Evolutionary conservation across 2,329 filamentous ascomycete species (phyloP).

Genomic region (Scleromitrula shiraiana): DNA sequence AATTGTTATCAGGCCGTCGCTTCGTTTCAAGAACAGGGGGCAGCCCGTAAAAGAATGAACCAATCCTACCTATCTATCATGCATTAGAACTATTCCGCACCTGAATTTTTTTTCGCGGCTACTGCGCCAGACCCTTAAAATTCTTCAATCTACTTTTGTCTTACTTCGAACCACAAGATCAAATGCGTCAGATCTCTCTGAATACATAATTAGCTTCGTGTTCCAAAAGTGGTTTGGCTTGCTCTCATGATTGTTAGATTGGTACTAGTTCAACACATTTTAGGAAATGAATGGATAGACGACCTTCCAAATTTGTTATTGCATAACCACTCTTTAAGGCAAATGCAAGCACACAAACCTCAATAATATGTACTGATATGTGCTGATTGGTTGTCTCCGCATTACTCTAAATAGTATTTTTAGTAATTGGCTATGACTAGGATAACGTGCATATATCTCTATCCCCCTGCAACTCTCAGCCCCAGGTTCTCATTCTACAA

Average conservation of each 20-base stretch:
- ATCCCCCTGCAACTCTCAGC: background rate
- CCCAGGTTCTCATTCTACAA: background rate
- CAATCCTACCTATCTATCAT: constrained; percentile 2
- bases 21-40: background rate
- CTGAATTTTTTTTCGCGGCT: background rate
- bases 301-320: constrained; percentile 12
- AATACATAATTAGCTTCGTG: background rate
- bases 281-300: background rate
- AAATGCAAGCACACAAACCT: constrained; percentile 23
- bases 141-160: background rate
- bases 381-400: too few species aligned
- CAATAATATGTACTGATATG: too few species aligned
- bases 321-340: constrained; percentile 6
- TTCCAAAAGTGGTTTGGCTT: background rate
- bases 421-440: background rate
- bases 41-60: background rate
- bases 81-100: background rate
- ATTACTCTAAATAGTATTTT: background rate
- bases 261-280: background rate
- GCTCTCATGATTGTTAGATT: background rate
- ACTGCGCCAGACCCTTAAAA: background rate
- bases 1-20: background rate
- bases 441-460: background rate
- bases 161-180: constrained; percentile 1
- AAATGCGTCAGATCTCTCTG: background rate